Conservation (phyloP, 768 basidiomycete genomes). For the Psilocybe sp. region DNA sequence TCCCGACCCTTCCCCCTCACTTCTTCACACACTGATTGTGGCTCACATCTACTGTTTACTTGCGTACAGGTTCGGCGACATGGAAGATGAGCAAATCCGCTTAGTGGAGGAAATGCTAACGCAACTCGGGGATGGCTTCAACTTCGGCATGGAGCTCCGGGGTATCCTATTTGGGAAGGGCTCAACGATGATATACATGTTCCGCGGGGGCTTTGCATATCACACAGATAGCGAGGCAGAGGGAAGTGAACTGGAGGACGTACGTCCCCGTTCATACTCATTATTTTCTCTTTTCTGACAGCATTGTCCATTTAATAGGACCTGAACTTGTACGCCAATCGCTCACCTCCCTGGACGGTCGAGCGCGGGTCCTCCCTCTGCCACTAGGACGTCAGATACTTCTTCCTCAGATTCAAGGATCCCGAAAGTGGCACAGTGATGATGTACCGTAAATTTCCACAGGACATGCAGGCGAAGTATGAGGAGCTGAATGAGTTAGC, state of each 20-base stretch:
- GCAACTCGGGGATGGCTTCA: too few species aligned
- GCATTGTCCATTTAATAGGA: background rate
- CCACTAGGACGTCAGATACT: constrained; percentile 5
- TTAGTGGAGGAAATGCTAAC: too few species aligned
- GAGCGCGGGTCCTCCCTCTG: constrained; percentile 6
- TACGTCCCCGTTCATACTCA: background rate
- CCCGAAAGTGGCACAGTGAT: background rate
- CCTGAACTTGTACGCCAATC: background rate
- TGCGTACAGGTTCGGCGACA: too few species aligned
- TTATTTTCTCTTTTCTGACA: background rate
- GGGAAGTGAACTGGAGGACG: constrained; percentile 4
- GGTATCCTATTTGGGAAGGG: constrained; percentile 4
- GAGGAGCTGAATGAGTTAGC: background rate
- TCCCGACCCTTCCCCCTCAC: too few species aligned
- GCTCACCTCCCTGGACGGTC: constrained; percentile 1
- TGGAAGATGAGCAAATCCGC: too few species aligned
- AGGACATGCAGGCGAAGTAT: background rate
- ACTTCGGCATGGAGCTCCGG: background rate
- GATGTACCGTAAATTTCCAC: constrained; percentile 2
- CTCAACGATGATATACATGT: constrained; percentile 4
- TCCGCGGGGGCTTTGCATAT: background rate
- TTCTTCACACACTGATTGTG: too few species aligned
- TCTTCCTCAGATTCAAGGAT: constrained; percentile 6
- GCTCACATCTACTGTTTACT: too few species aligned
- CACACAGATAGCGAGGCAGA: constrained; percentile 2